A percentile compares a stretch with the other conserved stretches of the same genome.
These are phyloP conservation scores for Fragilaria crotonensis DNA, from an alignment of 108 stramenopile species.

Conservation along the genomic window DNA sequence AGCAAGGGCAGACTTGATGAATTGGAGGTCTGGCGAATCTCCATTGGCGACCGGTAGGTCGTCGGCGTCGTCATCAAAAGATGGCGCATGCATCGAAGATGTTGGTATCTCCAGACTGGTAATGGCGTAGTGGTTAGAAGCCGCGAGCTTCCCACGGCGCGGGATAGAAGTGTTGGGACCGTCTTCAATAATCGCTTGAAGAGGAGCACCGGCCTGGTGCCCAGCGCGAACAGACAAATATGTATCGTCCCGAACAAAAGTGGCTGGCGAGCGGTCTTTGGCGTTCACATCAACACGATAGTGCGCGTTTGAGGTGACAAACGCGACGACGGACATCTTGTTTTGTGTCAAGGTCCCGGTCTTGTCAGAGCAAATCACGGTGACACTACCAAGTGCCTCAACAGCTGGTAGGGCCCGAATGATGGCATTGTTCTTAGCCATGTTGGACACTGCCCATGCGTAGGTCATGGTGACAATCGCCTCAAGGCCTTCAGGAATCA, in stretches of 20 bases:
- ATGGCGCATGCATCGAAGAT: background rate
- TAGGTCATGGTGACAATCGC: conserved; percentile 91
- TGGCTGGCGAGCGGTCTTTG: conserved; percentile 34
- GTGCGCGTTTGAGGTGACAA: conserved; percentile 70
- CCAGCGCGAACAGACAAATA: conserved; percentile 53
- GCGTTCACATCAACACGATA: conserved; percentile 67
- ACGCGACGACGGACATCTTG: conserved; percentile 80
- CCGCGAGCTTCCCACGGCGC: conserved; percentile 1
- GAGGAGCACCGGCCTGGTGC: background rate
- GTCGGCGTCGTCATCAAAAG: background rate
- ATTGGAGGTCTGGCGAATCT: conserved; percentile 36
- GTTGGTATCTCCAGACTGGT: background rate
- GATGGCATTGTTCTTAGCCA: conserved; percentile 84
- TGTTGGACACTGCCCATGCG: conserved; percentile 83
- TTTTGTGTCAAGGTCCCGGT: conserved; percentile 97
- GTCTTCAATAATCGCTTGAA: background rate
- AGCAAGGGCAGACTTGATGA: conserved; percentile 50
- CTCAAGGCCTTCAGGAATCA: conserved; percentile 96
- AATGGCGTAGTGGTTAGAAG: background rate
- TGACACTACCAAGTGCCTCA: conserved; percentile 94
- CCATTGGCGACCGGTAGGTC: conserved; percentile 44
- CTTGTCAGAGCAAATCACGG: conserved; percentile 97
- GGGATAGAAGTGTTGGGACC: conserved; percentile 13
- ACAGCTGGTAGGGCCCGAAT: conserved; percentile 90
- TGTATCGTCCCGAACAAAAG: conserved; percentile 61